A percentile compares a stretch with the other conserved stretches of the same genome.
These are phyloP conservation scores for Pichia sp. DNA, from an alignment of 1,139 yeast genomes.

Conservation along the genomic window DNA sequence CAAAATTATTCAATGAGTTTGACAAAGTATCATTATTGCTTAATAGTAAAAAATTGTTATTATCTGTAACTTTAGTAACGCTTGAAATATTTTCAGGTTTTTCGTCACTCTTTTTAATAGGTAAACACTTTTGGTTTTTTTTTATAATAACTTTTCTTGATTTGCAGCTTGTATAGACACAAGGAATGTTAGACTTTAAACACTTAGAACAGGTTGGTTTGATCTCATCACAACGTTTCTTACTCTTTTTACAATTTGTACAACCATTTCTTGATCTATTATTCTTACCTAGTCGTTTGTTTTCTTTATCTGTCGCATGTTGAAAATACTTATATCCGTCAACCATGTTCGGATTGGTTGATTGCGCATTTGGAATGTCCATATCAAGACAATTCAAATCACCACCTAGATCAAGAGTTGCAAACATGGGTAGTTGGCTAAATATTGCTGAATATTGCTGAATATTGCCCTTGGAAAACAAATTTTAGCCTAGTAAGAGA, in stretches of 20 bases:
- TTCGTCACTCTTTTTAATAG: background rate
- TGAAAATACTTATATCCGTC: slow-evolving; percentile 8
- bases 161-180: slow-evolving; percentile 13
- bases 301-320: slow-evolving; percentile 11
- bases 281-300: slow-evolving; percentile 11
- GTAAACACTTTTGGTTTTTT: background rate
- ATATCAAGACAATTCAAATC: slow-evolving; percentile 5
- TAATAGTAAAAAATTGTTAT: no score
- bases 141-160: background rate
- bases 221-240: slow-evolving; percentile 25
- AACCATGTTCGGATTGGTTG: background rate
- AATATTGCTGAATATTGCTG: background rate
- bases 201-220: slow-evolving; percentile 24
- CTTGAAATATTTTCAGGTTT: background rate
- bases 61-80: no score
- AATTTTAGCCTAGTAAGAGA: no score
- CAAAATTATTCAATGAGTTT: no score
- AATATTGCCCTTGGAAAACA: no score
- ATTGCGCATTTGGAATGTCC: background rate
- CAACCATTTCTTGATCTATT: slow-evolving; percentile 21
- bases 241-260: slow-evolving; percentile 22
- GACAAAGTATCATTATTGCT: no score
- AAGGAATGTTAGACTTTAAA: slow-evolving; percentile 15
- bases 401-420: slow-evolving; percentile 8
- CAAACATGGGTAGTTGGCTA: slow-evolving; percentile 5